Conservation (phyloP, 345 rosid genomes). For the Combretum micranthum region DNA sequence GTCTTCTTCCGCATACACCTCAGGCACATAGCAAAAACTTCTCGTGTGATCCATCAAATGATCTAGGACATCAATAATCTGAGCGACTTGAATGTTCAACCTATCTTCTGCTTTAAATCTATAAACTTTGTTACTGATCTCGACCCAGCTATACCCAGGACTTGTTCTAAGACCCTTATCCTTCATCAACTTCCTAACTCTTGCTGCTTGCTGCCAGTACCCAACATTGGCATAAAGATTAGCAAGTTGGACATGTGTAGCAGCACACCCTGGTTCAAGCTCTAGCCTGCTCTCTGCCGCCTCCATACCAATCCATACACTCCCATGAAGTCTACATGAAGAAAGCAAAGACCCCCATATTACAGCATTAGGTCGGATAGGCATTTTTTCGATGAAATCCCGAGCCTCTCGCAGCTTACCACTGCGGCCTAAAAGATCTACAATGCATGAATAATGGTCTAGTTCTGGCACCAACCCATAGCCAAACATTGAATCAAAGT, state of each 20-base stretch:
- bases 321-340: constrained; percentile 71
- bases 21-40: constrained; percentile 19
- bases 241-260: constrained; percentile 73
- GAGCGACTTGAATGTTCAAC: constrained; percentile 27
- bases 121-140: constrained; percentile 51
- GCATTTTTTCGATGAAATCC: constrained; percentile 50
- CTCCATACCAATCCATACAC: constrained; percentile 60
- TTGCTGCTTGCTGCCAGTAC: constrained; percentile 67
- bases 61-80: constrained; percentile 38
- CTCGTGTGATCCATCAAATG: constrained; percentile 48
- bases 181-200: constrained; percentile 72
- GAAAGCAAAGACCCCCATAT: constrained; percentile 86
- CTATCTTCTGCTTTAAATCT: constrained; percentile 71
- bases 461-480: constrained; percentile 48
- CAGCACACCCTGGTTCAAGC: constrained; percentile 70
- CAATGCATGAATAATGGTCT: constrained; percentile 76
- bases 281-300: constrained; percentile 73
- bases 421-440: constrained; percentile 89
- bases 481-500: constrained; percentile 51
- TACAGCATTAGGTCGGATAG: constrained; percentile 58
- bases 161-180: constrained; percentile 57
- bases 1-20: constrained; percentile 14
- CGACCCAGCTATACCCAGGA: constrained; percentile 89
- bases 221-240: constrained; percentile 65
- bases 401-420: constrained; percentile 68